A percentile compares a stretch with the other conserved stretches of the same genome.
Evolutionary conservation across 345 rosid genomes (phyloP).

Genomic region (Linum trigynum): DNA sequence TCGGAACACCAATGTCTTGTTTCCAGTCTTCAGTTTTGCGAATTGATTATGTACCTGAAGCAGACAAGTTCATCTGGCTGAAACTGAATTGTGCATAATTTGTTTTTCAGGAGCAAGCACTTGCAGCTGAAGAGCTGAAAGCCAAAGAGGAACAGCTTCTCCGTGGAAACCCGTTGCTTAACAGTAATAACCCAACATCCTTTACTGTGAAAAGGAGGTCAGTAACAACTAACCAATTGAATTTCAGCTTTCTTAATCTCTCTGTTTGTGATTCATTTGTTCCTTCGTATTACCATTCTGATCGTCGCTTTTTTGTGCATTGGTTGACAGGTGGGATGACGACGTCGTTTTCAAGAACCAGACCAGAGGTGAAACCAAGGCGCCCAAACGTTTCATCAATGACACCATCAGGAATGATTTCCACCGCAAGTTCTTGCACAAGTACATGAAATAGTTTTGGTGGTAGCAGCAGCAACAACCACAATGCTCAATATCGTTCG

Average conservation of each 20-base stretch:
- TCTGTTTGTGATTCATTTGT: neutral
- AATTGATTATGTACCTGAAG: too few species aligned
- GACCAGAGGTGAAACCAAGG: constrained; percentile 93
- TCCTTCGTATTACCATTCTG: neutral
- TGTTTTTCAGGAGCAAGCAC: constrained; percentile 46
- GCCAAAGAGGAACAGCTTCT: constrained; percentile 90
- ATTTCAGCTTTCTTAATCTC: neutral
- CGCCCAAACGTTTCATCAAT: constrained; percentile 91
- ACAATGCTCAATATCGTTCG: too few species aligned
- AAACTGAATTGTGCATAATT: neutral
- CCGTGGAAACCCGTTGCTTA: constrained; percentile 78
- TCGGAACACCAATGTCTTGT: too few species aligned
- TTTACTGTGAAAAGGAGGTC: constrained; percentile 83
- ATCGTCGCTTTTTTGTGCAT: neutral
- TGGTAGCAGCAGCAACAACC: too few species aligned
- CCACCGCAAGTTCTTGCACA: constrained; percentile 84
- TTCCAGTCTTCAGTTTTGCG: too few species aligned
- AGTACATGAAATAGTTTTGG: constrained; percentile 67
- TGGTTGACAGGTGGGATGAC: constrained; percentile 78
- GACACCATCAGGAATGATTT: constrained; percentile 93
- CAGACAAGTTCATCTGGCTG: too few species aligned
- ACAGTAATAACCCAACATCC: constrained; percentile 42
- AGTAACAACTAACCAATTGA: constrained; percentile 1
- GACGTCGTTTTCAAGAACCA: constrained; percentile 98
- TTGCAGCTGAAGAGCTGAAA: constrained; percentile 73